Evolutionary conservation across 768 basidiomycete genomes (phyloP), one percentile per base, ranked within the genome.

Genomic region (Lactifluus pinguis): DNA sequence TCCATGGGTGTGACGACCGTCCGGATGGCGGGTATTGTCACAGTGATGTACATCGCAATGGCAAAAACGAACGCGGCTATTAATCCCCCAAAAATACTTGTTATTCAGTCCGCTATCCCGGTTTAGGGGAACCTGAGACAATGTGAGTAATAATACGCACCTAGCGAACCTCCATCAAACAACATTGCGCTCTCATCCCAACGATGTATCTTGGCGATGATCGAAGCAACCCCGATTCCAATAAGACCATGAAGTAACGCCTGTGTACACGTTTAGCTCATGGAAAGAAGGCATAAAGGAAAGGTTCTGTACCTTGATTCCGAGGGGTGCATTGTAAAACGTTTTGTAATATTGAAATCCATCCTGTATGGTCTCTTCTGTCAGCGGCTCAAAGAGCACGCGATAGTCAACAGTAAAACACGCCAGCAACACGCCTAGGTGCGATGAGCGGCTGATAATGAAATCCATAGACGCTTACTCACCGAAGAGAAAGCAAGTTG

Each of bases 101-200:
- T 34, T 44, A 25, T 38, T 59, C 61, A 59, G 45, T 4, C 55
- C 25, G 42, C 39, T 29, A 4, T 15, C 17, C n/a, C 21, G 49
- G 36, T 11, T 50, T n/a, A n/a, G 4, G 29, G 7, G 32, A 34
- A 25, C 25, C 25, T 36, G 54, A n/a, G 25, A 44, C 48, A 17
- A 57, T 49, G 21, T 53, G 45, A 29, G 41, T 58, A 45, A n/a
- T 15, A 15, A 36, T 14, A 77, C 83, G 67, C 66, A 94, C 94
- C 91, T 61, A 95, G 73, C 66, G 84, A 85, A 25, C 87, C 85
- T 21, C 95, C 95, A 72, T 98, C 95, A 72, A 98, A 98, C 77
- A 91, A 94, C 75, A 95, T 80, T 8, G 95, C 95, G 66, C 89
- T 92, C 68, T 97, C 94, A 69, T 86, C 85, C 92, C 93, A 97